Evolutionary conservation across 1,284 basidiomycete species (phyloP).

Genomic region (Malassezia sp.): DNA sequence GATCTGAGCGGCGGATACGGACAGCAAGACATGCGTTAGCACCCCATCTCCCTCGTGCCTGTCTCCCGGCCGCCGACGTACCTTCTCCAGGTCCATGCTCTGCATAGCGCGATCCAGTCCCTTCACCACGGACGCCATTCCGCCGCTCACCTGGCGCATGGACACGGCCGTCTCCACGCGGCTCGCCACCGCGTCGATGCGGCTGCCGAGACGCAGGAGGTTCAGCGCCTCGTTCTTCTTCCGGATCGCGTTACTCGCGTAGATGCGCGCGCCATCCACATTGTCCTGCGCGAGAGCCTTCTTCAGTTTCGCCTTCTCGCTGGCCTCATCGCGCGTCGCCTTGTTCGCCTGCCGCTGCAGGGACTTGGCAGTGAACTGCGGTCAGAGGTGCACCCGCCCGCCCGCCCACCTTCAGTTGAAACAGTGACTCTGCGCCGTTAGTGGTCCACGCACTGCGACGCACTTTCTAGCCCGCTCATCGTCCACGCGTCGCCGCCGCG

Average conservation of each 20-base stretch:
- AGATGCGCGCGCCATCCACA: conserved; percentile 94
- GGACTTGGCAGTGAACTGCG: conserved; percentile 41
- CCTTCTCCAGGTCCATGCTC: conserved; percentile 93
- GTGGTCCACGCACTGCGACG: conserved; percentile 4
- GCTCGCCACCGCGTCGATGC: conserved; percentile 92
- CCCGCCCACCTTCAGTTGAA: conserved; percentile 38
- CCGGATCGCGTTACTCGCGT: conserved; percentile 92
- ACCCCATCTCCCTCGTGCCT: too few relatives aligned
- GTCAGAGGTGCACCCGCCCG: neutral
- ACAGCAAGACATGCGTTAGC: neutral
- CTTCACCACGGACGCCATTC: conserved; percentile 88
- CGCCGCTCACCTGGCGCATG: conserved; percentile 74
- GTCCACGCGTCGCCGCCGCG: too few relatives aligned
- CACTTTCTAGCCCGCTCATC: conserved; percentile 35
- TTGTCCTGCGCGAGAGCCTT: conserved; percentile 86
- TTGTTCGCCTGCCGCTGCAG: conserved; percentile 44
- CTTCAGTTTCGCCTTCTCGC: conserved; percentile 44
- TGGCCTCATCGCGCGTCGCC: conserved; percentile 40
- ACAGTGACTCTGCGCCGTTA: conserved; percentile 33
- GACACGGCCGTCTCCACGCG: conserved; percentile 98
- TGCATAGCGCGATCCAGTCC: conserved; percentile 99
- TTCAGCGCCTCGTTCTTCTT: conserved; percentile 96
- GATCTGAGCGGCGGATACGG: conserved; percentile 56
- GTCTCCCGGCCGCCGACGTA: conserved; percentile 50
- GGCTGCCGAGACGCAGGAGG: conserved; percentile 39